These are phyloP conservation scores for Halophytophthora polymorphica DNA, from an alignment of 352 stramenopile species.

Conservation along the genomic window DNA sequence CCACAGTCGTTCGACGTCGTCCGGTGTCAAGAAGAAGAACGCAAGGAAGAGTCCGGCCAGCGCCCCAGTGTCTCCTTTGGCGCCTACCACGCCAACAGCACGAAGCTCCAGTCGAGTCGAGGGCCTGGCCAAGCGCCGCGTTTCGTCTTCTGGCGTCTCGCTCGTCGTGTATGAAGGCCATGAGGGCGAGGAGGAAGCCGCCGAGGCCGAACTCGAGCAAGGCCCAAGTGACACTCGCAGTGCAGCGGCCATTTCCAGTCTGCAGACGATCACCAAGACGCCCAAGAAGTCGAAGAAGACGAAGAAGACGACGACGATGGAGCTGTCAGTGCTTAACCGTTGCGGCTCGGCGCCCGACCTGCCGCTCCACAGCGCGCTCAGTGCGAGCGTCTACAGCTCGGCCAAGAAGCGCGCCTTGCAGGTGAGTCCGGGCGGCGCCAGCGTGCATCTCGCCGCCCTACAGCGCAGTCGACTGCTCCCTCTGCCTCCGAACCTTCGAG, in stretches of 20 bases:
- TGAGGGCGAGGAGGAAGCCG: not conserved
- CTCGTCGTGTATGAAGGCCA: constrained; percentile 8
- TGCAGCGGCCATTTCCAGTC: too few relatives aligned
- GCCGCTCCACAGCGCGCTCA: constrained; percentile 50
- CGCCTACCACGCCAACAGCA: not conserved
- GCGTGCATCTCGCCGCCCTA: constrained; percentile 37
- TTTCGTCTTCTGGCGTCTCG: not conserved
- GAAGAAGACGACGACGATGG: constrained; percentile 8
- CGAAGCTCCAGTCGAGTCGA: not conserved
- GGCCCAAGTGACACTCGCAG: too few relatives aligned
- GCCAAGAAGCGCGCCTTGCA: constrained; percentile 59
- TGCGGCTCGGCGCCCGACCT: constrained; percentile 61
- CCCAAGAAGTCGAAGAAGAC: not conserved
- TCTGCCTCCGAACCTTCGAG: constrained; percentile 47
- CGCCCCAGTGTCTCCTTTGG: not conserved
- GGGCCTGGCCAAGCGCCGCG: not conserved
- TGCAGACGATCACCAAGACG: too few relatives aligned
- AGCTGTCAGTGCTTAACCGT: constrained; percentile 52
- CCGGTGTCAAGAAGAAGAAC: constrained; percentile 15
- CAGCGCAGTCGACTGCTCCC: constrained; percentile 61
- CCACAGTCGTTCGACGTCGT: constrained; percentile 1
- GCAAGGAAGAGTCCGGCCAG: constrained; percentile 10
- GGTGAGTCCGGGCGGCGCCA: constrained; percentile 20
- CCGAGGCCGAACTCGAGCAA: too few relatives aligned
- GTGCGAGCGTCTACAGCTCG: constrained; percentile 55